Base-by-base conservation (phyloP, 495 filamentous ascomycete species). In the Aspergillus kassunensis region DNA sequence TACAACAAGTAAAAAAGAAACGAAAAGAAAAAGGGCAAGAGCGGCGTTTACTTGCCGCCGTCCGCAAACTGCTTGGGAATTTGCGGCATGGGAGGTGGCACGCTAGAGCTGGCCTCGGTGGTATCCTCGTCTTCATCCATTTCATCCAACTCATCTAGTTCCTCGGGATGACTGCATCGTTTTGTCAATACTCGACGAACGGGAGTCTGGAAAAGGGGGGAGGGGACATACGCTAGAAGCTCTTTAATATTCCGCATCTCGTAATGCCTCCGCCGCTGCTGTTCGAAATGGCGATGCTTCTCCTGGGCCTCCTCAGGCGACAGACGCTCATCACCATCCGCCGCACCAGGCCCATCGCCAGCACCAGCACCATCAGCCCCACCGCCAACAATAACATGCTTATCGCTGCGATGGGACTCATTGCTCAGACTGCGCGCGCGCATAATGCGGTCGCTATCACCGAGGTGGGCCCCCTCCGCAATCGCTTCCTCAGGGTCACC, bases 221-320 rank as follows among this genome's bases (percentile, higher is more conserved):
- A 23, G 24, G 15, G 29, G 27, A 48, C 80, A 51, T 68, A 87
- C 86, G 90, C 93, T 54, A 98, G 79, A 49, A 97, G 70, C 59
- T 85, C 80, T 56, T 91, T 95, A 19, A 97, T 90, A 63, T 93
- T 87, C 77, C 82, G 90, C 95, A 98, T 97, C 77, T 97, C 95
- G 67, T 98, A 98, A 67, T 98, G 93, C 71, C 82, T 89, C 81
- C 90, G 96, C 66, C 93, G 79, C 76, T 89, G 79, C 72, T 88
- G 77, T 72, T 96, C 91, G 62, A 98, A 98, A 66, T 86, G 80
- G 53, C 80, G 80, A 63, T 98, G 93, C 74, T 96, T 95, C 75
- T 89, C 90, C 51, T 73, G 71, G 58, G 93, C 91, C 68, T 96
- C 91, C 30, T 84, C 78, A 20, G 77, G 83, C 60, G 89, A 76